Conservation (phyloP, 2,329 filamentous ascomycete genomes). For the Pseudogymnoascus sp. region DNA sequence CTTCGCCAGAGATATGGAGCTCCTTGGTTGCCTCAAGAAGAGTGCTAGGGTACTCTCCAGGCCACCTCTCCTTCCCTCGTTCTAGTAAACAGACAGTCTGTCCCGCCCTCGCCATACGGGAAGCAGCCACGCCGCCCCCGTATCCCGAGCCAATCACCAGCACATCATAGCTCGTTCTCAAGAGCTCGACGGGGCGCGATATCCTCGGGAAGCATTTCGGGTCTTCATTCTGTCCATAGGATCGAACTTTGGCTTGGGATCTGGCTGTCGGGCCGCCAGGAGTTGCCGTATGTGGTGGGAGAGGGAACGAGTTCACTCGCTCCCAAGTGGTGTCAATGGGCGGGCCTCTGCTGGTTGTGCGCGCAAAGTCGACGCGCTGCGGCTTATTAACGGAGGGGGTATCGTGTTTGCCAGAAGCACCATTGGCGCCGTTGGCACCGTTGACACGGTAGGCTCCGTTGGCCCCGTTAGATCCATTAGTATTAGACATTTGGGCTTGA, state of each 20-base stretch:
- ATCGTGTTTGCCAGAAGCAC: not conserved
- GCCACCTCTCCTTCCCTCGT: slow-evolving; percentile 57
- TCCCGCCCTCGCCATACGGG: slow-evolving; percentile 53
- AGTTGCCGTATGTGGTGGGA: slow-evolving; percentile 6
- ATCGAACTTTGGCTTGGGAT: slow-evolving; percentile 23
- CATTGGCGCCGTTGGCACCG: not conserved
- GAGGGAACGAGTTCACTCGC: not conserved
- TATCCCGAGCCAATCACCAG: slow-evolving; percentile 65
- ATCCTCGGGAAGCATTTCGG: slow-evolving; percentile 42
- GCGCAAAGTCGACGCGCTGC: slow-evolving; percentile 17
- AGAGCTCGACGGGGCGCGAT: slow-evolving; percentile 49
- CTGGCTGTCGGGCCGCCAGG: slow-evolving; percentile 22
- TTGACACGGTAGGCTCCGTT: not conserved
- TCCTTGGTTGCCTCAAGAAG: slow-evolving; percentile 42
- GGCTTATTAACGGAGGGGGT: slow-evolving; percentile 9
- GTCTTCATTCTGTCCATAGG: slow-evolving; percentile 27
- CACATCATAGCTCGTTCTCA: slow-evolving; percentile 53
- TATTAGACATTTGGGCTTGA: not conserved
- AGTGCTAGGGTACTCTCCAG: slow-evolving; percentile 54
- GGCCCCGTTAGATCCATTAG: not conserved
- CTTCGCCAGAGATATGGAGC: slow-evolving; percentile 49
- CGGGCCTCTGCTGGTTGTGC: not conserved
- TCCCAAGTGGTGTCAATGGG: not conserved
- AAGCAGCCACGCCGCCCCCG: slow-evolving; percentile 59
- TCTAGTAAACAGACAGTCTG: slow-evolving; percentile 59